phyloP scores from a whole-genome alignment of 352 stramenopile genomes.

The Phytophthora lateralis region DNA sequence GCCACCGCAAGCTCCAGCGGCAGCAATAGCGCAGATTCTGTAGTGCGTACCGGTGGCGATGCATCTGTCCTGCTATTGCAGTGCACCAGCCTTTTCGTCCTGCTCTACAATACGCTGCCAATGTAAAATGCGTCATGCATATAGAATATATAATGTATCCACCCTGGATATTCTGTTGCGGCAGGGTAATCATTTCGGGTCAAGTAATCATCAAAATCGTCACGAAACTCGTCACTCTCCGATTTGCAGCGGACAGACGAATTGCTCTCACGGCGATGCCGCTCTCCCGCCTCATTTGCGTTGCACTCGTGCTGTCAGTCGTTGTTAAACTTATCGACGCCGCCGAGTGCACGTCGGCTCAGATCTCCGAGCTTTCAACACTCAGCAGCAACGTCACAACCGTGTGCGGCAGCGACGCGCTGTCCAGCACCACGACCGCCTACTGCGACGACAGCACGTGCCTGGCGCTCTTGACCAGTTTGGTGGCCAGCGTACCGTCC shows the following conservation, averaged over 20 bases:
- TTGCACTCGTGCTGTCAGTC: conserved; percentile 8
- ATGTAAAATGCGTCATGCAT: conserved; percentile 2
- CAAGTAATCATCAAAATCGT: conserved; percentile 18
- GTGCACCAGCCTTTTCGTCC: not conserved
- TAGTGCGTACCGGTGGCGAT: not conserved
- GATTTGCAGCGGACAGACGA: conserved; percentile 13
- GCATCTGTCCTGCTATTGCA: conserved; percentile 8
- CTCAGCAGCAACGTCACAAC: conserved; percentile 35
- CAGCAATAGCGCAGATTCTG: conserved; percentile 2
- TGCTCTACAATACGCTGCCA: not conserved
- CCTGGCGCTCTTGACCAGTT: conserved; percentile 30
- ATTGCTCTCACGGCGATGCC: not conserved
- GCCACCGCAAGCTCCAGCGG: conserved; percentile 16
- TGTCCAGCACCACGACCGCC: conserved; percentile 15
- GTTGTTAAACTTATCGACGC: conserved; percentile 1
- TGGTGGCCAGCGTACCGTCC: conserved; percentile 28
- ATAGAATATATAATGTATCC: no score
- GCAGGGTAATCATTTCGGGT: not conserved
- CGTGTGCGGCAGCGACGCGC: conserved; percentile 33
- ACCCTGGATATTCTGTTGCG: conserved; percentile 12
- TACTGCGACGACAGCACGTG: conserved; percentile 31
- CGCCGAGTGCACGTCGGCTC: conserved; percentile 30
- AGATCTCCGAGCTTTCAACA: conserved; percentile 27
- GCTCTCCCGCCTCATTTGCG: not conserved
- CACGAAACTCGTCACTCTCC: conserved; percentile 5